These are phyloP conservation scores for Ganoderma boninense DNA, from an alignment of 1,284 basidiomycete species.

Conservation along the genomic window DNA sequence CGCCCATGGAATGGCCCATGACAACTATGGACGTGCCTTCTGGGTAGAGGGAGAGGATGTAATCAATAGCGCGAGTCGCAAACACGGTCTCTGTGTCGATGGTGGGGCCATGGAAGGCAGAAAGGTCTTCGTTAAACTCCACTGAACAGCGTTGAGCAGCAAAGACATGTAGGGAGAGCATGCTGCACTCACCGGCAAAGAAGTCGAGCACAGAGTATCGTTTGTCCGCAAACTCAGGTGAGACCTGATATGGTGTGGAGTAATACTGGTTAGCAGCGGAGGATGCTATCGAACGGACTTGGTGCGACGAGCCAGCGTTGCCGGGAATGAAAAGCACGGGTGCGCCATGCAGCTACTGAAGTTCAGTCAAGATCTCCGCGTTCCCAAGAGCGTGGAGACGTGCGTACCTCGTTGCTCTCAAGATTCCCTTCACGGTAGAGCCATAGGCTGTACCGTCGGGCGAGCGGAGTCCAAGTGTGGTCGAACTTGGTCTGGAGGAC, in stretches of 20 bases:
- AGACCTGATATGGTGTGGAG: conserved; percentile 58
- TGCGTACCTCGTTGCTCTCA: conserved; percentile 71
- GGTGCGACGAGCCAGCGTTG: conserved; percentile 95
- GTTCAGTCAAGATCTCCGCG: conserved; percentile 31
- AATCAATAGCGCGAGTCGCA: conserved; percentile 75
- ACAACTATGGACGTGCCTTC: conserved; percentile 72
- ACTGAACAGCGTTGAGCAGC: conserved; percentile 53
- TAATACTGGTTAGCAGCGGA: conserved; percentile 87
- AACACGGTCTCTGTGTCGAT: conserved; percentile 87
- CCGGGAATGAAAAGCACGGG: conserved; percentile 98
- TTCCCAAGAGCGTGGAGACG: conserved; percentile 15
- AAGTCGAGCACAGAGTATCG: conserved; percentile 76
- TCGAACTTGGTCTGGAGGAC: conserved; percentile 72
- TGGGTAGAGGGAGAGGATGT: conserved; percentile 84
- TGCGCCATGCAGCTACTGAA: conserved; percentile 57
- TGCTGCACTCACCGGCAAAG: conserved; percentile 70
- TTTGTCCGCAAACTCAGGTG: conserved; percentile 57
- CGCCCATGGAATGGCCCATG: conserved; percentile 99
- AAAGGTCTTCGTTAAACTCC: conserved; percentile 98
- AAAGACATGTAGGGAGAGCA: not conserved
- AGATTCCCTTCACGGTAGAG: conserved; percentile 93
- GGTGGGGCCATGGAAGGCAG: conserved; percentile 93
- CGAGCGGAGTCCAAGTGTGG: conserved; percentile 71
- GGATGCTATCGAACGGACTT: conserved; percentile 95
- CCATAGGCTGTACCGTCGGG: conserved; percentile 83